Base-by-base conservation (phyloP, 2,329 filamentous ascomycete species). In the Fusarium pininemorale region DNA sequence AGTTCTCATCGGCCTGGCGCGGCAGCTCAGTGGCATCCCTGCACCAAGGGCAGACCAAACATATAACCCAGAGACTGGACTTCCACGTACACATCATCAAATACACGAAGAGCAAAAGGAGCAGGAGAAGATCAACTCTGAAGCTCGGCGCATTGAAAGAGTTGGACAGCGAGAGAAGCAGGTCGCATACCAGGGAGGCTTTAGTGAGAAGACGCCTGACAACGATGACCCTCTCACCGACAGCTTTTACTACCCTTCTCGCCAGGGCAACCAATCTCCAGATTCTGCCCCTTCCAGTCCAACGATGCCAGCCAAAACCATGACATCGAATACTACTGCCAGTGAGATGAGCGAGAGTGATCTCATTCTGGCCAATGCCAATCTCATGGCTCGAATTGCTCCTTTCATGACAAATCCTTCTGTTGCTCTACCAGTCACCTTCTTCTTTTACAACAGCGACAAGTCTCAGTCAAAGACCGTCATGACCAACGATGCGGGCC, bases 401-500 rank as follows among this genome's bases (percentile, higher is more conserved):
- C 96, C 96, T 0, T 99, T 99, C 80, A 89, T 99, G 84, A 94
- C 94, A 2, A 95, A 92, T 45, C 94, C 96, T 0, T 85, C 95
- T 64, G 90, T 92, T 2, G 90, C 92, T 57, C 89, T 91, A 26
- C 92, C 95, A 1, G 92, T 99, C 60, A 98, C 95, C 0, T 87
- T 98, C 2, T 98, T 98, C 85, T 98, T 99, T 82, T 99, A 97
- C 84, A 96, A 98, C 77, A 91, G 97, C 20, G 84, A 88, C 6
- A 88, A 91, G 57, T 98, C 96, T 2, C 92, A 95, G 76, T 97
- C 96, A 35, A 90, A 93, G 59, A 98, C 94, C 2, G 90, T 98
- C 7, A 88, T 90, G 71, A 99, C 97, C 0, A 93, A 98, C 78
- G 93, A 96, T 38, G 91, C 94, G 1, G 96, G 96, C 0, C 96